phyloP scores from a whole-genome alignment of 805 yeast genomes.

The Yamadazyma philogaea region DNA sequence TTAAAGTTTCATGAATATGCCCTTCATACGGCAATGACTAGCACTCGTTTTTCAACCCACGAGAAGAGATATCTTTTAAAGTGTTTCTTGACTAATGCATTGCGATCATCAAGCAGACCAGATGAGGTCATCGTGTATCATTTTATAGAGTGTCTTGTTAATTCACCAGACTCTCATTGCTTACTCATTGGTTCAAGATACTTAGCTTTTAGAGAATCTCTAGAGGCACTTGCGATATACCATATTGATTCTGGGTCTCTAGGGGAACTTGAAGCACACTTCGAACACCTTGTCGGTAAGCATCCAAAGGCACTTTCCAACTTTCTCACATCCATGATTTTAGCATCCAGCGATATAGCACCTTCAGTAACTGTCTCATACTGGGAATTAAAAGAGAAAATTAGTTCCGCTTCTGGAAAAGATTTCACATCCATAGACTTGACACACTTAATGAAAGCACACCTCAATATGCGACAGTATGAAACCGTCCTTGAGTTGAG shows the following conservation, averaged over 20 bases:
- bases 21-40: conserved; percentile 17
- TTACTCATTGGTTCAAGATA: conserved; percentile 16
- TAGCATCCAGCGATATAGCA: conserved; percentile 1
- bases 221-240: conserved; percentile 6
- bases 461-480: conserved; percentile 19
- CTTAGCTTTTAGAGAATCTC: conserved; percentile 18
- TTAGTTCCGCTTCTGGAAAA: background rate
- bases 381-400: conserved; percentile 10
- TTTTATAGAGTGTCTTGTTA: conserved; percentile 18
- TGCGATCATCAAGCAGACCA: conserved; percentile 11
- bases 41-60: conserved; percentile 10
- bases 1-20: conserved; percentile 12
- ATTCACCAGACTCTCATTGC: conserved; percentile 21
- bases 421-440: conserved; percentile 20
- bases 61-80: conserved; percentile 22
- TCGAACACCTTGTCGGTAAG: background rate
- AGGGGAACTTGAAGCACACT: background rate
- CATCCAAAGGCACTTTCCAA: conserved; percentile 1
- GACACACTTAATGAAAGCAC: conserved; percentile 30
- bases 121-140: conserved; percentile 12
- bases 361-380: conserved; percentile 4
- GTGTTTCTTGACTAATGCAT: conserved; percentile 15
- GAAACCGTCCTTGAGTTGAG: conserved; percentile 29
- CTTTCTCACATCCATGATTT: conserved; percentile 11
- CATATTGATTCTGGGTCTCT: background rate